Percentiles rank a stretch among this genome's conserved stretches.
These are phyloP conservation scores for Aspergillus fumigatus DNA, from an alignment of 2,329 filamentous ascomycete species.

Conservation along the genomic window DNA sequence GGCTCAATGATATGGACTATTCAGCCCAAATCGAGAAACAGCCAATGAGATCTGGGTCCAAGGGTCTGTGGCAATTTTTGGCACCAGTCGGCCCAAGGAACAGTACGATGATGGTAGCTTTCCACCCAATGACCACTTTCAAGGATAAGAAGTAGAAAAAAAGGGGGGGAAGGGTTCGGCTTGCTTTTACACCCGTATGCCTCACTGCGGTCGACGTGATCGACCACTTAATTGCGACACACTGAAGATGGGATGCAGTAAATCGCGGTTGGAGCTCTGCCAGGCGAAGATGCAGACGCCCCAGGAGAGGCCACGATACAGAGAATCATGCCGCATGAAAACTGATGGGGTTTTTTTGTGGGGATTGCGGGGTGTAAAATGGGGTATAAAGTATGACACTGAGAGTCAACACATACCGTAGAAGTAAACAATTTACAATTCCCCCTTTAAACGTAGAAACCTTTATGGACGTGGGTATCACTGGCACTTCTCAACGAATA, in stretches of 20 bases:
- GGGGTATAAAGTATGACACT: neutral
- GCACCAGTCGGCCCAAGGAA: neutral
- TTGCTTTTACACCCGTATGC: neutral
- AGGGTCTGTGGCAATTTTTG: neutral
- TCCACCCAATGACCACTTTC: neutral
- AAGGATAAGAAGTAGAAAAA: neutral
- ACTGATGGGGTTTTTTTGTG: neutral
- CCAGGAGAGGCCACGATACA: neutral
- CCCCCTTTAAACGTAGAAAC: conserved; percentile 8
- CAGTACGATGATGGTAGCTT: neutral
- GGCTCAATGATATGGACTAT: neutral
- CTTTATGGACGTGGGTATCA: conserved; percentile 11
- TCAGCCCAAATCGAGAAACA: neutral
- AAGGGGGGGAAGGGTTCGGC: neutral
- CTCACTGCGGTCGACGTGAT: neutral
- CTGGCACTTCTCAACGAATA: conserved; percentile 9
- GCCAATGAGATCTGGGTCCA: neutral
- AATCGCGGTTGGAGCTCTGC: neutral
- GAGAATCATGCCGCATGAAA: neutral
- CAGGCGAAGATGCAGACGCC: neutral
- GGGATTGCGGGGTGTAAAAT: neutral
- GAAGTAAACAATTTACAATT: conserved; percentile 12
- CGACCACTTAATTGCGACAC: neutral
- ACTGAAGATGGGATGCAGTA: neutral
- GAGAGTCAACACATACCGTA: conserved; percentile 15